Conservation (phyloP, 805 yeast genomes). For the Dipodascus albidus region DNA sequence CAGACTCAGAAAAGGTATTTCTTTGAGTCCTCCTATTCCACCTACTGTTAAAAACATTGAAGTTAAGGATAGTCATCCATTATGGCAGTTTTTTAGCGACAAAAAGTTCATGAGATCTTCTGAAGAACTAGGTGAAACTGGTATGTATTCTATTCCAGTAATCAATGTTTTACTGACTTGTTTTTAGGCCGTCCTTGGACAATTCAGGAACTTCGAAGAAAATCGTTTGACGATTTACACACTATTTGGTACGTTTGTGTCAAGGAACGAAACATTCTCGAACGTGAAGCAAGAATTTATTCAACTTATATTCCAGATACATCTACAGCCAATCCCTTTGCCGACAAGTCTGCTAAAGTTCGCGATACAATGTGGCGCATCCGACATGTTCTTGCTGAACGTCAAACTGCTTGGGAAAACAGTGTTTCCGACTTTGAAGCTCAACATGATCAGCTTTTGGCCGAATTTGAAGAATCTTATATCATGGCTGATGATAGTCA, state of each 20-base stretch:
- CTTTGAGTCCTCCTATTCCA: slow-evolving; percentile 69
- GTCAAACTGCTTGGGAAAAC: slow-evolving; percentile 58
- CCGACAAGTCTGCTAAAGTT: slow-evolving; percentile 31
- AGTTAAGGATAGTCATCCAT: slow-evolving; percentile 77
- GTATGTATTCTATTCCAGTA: neutral
- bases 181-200: slow-evolving; percentile 64
- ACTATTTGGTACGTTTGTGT: slow-evolving; percentile 80
- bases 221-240: slow-evolving; percentile 86
- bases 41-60: slow-evolving; percentile 68
- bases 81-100: slow-evolving; percentile 82
- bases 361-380: slow-evolving; percentile 65
- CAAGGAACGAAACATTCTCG: slow-evolving; percentile 69
- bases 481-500: slow-evolving; percentile 41
- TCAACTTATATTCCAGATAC: slow-evolving; percentile 23
- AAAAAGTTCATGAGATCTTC: slow-evolving; percentile 48
- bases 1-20: slow-evolving; percentile 3
- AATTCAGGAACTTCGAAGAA: slow-evolving; percentile 77
- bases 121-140: slow-evolving; percentile 31
- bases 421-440: slow-evolving; percentile 38
- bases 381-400: slow-evolving; percentile 77
- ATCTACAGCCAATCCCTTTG: slow-evolving; percentile 18
- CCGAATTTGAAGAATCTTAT: slow-evolving; percentile 48
- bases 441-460: slow-evolving; percentile 37
- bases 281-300: slow-evolving; percentile 60
- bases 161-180: neutral